These are phyloP conservation scores for Fraxinus dipetala DNA, from an alignment of 305 asterid species.

Conservation along the genomic window DNA sequence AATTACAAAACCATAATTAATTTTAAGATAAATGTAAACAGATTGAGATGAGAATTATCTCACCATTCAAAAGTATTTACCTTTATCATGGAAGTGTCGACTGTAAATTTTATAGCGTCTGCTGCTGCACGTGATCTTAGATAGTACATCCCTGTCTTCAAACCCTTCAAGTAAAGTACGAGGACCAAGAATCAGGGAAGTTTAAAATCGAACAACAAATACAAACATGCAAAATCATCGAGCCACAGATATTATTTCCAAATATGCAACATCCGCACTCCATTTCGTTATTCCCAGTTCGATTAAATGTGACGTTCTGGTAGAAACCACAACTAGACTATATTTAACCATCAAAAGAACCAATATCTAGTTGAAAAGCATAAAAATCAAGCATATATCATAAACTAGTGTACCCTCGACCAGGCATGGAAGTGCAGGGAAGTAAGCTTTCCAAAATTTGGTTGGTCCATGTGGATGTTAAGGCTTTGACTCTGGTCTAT, in stretches of 20 bases:
- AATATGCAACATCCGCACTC: neutral
- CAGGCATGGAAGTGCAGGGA: constrained; percentile 86
- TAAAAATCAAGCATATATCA: neutral
- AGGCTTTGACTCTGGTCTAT: constrained; percentile 92
- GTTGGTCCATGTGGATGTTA: constrained; percentile 95
- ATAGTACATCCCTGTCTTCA: constrained; percentile 97
- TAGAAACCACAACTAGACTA: neutral
- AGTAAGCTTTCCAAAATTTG: constrained; percentile 76
- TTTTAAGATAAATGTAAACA: neutral
- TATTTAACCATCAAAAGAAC: neutral
- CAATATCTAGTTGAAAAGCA: neutral
- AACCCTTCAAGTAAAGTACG: constrained; percentile 45
- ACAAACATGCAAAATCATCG: neutral
- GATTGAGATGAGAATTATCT: neutral
- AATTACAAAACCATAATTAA: neutral
- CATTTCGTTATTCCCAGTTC: neutral
- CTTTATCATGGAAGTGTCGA: constrained; percentile 67
- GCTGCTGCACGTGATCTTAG: constrained; percentile 93
- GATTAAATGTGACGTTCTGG: neutral
- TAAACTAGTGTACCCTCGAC: constrained; percentile 48
- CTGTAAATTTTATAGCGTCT: constrained; percentile 92
- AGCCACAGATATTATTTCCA: neutral
- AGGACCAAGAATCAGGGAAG: neutral
- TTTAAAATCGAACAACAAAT: neutral
- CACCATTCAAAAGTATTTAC: constrained; percentile 24